Conservation (phyloP, 306 rosid species). For the Quercus glauca region DNA sequence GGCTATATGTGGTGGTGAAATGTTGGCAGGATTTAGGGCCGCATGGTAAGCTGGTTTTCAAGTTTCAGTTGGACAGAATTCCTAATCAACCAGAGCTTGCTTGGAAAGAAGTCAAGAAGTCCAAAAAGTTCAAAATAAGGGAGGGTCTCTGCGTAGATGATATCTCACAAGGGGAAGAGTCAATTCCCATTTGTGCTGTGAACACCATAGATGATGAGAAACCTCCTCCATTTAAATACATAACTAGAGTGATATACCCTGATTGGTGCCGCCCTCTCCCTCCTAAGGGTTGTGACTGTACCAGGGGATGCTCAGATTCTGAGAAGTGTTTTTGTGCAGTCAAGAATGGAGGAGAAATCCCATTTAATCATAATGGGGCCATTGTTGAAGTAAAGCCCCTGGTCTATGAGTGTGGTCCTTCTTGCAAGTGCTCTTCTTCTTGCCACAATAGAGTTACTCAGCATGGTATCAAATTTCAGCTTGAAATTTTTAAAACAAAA, state of each 20-base stretch:
- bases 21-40: slow-evolving; percentile 81
- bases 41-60: slow-evolving; percentile 74
- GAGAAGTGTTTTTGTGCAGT: slow-evolving; percentile 69
- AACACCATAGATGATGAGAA: slow-evolving; percentile 75
- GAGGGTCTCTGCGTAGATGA: slow-evolving; percentile 71
- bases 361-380: slow-evolving; percentile 73
- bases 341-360: slow-evolving; percentile 80
- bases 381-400: slow-evolving; percentile 85
- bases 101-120: slow-evolving; percentile 71
- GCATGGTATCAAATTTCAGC: slow-evolving; percentile 71
- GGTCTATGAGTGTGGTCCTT: slow-evolving; percentile 85
- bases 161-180: slow-evolving; percentile 80
- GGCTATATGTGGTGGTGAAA: slow-evolving; percentile 65
- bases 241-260: slow-evolving; percentile 72
- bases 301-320: slow-evolving; percentile 69
- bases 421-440: slow-evolving; percentile 73
- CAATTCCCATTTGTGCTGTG: slow-evolving; percentile 70
- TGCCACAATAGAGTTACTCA: slow-evolving; percentile 86
- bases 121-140: slow-evolving; percentile 63
- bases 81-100: slow-evolving; percentile 87
- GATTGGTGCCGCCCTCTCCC: slow-evolving; percentile 50
- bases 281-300: slow-evolving; percentile 69
- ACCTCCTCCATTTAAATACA: slow-evolving; percentile 72
- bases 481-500: slow-evolving; percentile 79
- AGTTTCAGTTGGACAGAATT: slow-evolving; percentile 65